Evolutionary conservation across 1,139 yeast species (phyloP), one percentile per base, ranked within the genome.

Genomic region (Sugiyamaella grinbergsii): DNA sequence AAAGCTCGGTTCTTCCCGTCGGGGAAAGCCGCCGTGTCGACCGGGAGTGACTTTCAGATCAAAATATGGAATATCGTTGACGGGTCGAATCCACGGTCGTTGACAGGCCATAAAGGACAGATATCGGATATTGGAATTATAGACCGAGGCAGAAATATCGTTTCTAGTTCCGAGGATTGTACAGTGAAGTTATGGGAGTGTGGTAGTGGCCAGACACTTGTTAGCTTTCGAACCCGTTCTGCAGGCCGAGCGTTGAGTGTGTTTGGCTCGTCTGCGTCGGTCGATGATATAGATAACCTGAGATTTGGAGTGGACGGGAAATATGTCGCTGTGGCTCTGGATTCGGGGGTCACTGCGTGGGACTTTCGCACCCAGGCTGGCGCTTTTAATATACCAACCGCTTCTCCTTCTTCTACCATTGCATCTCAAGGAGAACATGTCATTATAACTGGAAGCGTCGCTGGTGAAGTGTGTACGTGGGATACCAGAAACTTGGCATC

Each of bases 111-210:
- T 51, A 71, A 60, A 15, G 61, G 62, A 1, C 66, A 74, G 2
- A 70, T 84, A 15, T 75, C 78, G 1, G 81, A 72, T 53, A 54
- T 79, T 1, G 73, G 66, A 2, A 45, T 67, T 33, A 67, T 85
- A 24, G 89, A 81, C 0, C 66, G 79, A 16, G 94, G 94, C 1
- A 68, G 93, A 31, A 84, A 85, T 59, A 71, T 86, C 54, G 55
- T 83, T 23, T 75, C 70, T 28, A 60, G 62, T 5, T 45, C 59
- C 1, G 24, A 22, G 4, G 85, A 82, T 60, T 85, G 86, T 0
- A 63, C 77, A 0, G 71, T 82, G 1, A 71, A 69, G 41, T 60
- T 86, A 36, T 85, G 89, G 90, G 93, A 86, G 59, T 78, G 86
- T 61, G 83, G 86, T 0, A 63, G 77, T 1, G 87, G 82, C 0